Conservation (phyloP, 768 basidiomycete genomes). For the Mycena epipterygia region DNA sequence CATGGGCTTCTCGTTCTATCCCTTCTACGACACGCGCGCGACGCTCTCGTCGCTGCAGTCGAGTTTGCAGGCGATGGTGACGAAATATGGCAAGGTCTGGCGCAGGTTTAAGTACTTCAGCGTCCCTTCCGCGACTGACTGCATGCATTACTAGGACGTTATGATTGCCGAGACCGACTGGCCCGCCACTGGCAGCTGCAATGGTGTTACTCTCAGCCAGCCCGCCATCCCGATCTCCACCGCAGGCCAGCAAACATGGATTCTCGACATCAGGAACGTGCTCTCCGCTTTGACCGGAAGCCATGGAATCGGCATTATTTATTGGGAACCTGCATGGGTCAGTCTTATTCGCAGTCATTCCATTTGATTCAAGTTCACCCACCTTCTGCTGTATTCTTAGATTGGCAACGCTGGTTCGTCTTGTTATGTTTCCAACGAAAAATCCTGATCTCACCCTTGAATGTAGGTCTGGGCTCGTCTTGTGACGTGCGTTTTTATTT, state of each 20-base stretch:
- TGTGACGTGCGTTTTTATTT: slow-evolving; percentile 18
- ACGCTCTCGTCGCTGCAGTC: slow-evolving; percentile 63
- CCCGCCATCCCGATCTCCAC: slow-evolving; percentile 60
- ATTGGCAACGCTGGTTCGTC: slow-evolving; percentile 29
- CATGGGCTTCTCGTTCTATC: slow-evolving; percentile 50
- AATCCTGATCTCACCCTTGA: too few species aligned
- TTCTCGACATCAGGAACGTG: slow-evolving; percentile 62
- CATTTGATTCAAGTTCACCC: not conserved
- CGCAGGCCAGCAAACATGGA: slow-evolving; percentile 69
- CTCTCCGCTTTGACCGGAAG: slow-evolving; percentile 54
- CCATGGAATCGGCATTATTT: slow-evolving; percentile 64
- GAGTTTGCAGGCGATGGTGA: slow-evolving; percentile 64
- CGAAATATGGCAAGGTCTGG: slow-evolving; percentile 61
- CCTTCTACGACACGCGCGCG: slow-evolving; percentile 65
- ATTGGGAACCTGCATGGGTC: slow-evolving; percentile 79
- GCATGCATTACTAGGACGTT: slow-evolving; percentile 51
- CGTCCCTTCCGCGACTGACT: too few species aligned
- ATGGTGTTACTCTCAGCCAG: slow-evolving; percentile 60
- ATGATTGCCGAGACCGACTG: slow-evolving; percentile 78
- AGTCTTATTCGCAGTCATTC: not conserved
- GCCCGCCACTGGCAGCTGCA: slow-evolving; percentile 67
- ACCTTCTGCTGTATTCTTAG: too few species aligned
- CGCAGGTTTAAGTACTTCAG: too few species aligned
- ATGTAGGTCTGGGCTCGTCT: slow-evolving; percentile 21
- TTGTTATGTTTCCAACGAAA: too few species aligned